phyloP scores from a whole-genome alignment of 2,329 filamentous ascomycete genomes.

The Arthrocladium fulminans region DNA sequence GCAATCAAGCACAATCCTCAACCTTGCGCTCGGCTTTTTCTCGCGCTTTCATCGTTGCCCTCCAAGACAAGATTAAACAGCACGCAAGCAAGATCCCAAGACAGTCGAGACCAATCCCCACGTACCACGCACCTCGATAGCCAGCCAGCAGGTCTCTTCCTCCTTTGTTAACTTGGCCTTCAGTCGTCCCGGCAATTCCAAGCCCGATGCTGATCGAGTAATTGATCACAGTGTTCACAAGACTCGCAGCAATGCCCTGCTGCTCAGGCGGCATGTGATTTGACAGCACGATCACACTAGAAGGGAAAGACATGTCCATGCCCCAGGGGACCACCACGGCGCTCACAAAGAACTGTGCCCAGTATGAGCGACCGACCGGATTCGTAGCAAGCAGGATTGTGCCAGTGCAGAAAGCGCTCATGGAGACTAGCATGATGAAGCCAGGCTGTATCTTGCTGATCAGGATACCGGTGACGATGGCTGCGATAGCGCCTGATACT shows the following conservation, averaged over 20 bases:
- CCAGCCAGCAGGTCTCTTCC: constrained; percentile 20
- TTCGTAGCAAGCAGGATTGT: constrained; percentile 16
- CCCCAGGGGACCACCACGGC: constrained; percentile 47
- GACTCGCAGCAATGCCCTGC: constrained; percentile 24
- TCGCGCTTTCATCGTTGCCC: no score
- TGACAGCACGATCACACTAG: constrained; percentile 24
- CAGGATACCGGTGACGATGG: constrained; percentile 23
- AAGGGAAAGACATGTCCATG: constrained; percentile 25
- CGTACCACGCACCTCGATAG: constrained; percentile 22
- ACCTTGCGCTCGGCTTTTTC: no score
- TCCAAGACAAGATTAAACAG: no score
- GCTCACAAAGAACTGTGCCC: constrained; percentile 53
- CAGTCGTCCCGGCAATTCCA: constrained; percentile 23
- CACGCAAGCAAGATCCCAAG: no score
- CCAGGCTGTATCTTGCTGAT: constrained; percentile 23
- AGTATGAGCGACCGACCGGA: constrained; percentile 39
- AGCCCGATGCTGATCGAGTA: constrained; percentile 25
- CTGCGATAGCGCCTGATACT: constrained; percentile 27
- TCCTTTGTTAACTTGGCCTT: constrained; percentile 19
- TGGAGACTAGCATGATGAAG: constrained; percentile 31
- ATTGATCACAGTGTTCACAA: constrained; percentile 25
- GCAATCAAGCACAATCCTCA: no score
- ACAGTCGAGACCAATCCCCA: constrained; percentile 22
- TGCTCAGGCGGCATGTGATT: constrained; percentile 24
- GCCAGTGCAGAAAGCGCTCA: constrained; percentile 25